Evolutionary conservation across 345 rosid genomes (phyloP).

Genomic region (Rhodamnia rubescens): DNA sequence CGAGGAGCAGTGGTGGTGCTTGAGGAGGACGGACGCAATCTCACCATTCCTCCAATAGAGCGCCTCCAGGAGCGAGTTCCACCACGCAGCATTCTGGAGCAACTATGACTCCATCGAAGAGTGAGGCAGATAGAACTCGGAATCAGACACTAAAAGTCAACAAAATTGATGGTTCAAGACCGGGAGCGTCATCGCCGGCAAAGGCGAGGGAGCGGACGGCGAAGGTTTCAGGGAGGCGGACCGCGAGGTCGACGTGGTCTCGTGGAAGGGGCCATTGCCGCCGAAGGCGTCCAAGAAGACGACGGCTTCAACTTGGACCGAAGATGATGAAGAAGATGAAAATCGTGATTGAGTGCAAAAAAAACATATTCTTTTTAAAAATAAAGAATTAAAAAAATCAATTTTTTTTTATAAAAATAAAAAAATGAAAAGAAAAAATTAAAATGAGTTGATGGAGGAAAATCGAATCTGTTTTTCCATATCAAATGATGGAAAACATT

Average conservation of each 20-base stretch:
- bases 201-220: conserved; percentile 35
- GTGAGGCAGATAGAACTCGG: not conserved
- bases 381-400: no score
- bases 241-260: conserved; percentile 84
- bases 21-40: conserved; percentile 34
- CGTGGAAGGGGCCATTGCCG: conserved; percentile 33
- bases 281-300: conserved; percentile 1
- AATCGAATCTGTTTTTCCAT: no score
- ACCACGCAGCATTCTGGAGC: conserved; percentile 65
- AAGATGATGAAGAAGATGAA: not conserved
- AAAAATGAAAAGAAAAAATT: no score
- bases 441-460: no score
- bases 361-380: no score
- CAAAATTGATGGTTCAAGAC: not conserved
- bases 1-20: conserved; percentile 35
- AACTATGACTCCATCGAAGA: not conserved
- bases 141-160: not conserved
- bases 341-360: no score
- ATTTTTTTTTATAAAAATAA: no score
- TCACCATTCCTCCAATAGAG: conserved; percentile 49
- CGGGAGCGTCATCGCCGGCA: conserved; percentile 58
- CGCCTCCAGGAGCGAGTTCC: conserved; percentile 85
- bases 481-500: no score
- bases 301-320: conserved; percentile 27
- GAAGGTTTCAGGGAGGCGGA: conserved; percentile 43